These are phyloP conservation scores for Acmispon strigosus DNA, from an alignment of 306 rosid species.

Conservation along the genomic window DNA sequence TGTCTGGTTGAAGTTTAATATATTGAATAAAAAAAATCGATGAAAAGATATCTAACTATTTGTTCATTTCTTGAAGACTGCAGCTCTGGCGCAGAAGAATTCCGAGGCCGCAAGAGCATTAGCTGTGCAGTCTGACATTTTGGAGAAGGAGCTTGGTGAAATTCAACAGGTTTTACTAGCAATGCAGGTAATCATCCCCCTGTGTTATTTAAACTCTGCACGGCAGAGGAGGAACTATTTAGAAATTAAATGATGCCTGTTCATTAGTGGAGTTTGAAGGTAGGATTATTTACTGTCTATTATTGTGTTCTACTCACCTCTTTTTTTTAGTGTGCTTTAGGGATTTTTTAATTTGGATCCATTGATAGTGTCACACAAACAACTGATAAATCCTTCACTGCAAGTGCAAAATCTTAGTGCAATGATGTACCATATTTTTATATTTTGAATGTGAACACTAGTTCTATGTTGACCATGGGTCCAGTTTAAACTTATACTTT, in stretches of 20 bases:
- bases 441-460: background rate
- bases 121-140: slow-evolving; percentile 63
- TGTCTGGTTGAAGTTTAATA: too few relatives aligned
- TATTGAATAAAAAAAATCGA: background rate
- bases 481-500: background rate
- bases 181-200: slow-evolving; percentile 65
- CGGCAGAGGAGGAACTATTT: background rate
- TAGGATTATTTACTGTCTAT: background rate
- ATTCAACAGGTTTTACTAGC: slow-evolving; percentile 82
- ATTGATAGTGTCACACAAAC: background rate
- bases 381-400: background rate
- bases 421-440: background rate
- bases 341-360: background rate
- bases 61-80: slow-evolving; percentile 59
- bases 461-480: background rate
- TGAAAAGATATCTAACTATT: slow-evolving; percentile 15
- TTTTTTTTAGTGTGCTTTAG: background rate
- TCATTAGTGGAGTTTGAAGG: background rate
- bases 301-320: background rate
- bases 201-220: slow-evolving; percentile 5
- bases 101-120: slow-evolving; percentile 78
- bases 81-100: slow-evolving; percentile 72
- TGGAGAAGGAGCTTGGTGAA: slow-evolving; percentile 92
- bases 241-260: background rate
- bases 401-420: background rate